Percentiles rank a stretch among this genome's conserved stretches.
These are phyloP conservation scores for Escovopsis weberi DNA, from an alignment of 2,329 filamentous ascomycete genomes.

Conservation along the genomic window DNA sequence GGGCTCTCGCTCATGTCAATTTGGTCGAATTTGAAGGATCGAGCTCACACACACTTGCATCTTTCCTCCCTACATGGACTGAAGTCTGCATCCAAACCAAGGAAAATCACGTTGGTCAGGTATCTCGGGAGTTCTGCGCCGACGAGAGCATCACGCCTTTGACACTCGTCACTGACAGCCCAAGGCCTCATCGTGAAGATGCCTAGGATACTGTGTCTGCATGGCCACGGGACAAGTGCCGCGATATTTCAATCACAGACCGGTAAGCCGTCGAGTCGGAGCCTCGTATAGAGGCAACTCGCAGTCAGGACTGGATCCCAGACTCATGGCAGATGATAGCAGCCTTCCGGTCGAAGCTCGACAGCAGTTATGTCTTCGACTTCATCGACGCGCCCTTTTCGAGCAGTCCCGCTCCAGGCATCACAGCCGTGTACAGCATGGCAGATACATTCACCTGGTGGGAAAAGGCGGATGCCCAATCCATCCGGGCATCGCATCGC, in stretches of 20 bases:
- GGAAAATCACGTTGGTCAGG: no score
- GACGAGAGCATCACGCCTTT: no score
- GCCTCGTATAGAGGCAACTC: no score
- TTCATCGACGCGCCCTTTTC: not conserved
- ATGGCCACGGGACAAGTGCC: not conserved
- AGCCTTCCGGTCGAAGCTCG: not conserved
- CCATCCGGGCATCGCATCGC: not conserved
- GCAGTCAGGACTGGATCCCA: no score
- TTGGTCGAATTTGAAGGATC: no score
- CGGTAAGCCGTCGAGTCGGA: not conserved
- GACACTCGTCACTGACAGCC: no score
- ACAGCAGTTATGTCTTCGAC: not conserved
- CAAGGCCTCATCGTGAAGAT: not conserved
- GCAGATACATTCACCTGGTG: not conserved
- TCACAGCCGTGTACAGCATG: not conserved
- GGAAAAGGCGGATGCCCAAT: not conserved
- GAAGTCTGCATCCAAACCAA: no score
- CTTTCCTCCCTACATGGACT: no score
- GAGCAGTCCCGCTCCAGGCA: not conserved
- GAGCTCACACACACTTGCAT: no score
- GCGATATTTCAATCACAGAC: not conserved
- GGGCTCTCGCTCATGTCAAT: no score
- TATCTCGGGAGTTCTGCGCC: no score
- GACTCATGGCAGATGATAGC: not conserved
- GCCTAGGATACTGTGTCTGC: not conserved